These are phyloP conservation scores for Clitopilus passeckerianus DNA, from an alignment of 768 basidiomycete genomes.

Conservation along the genomic window DNA sequence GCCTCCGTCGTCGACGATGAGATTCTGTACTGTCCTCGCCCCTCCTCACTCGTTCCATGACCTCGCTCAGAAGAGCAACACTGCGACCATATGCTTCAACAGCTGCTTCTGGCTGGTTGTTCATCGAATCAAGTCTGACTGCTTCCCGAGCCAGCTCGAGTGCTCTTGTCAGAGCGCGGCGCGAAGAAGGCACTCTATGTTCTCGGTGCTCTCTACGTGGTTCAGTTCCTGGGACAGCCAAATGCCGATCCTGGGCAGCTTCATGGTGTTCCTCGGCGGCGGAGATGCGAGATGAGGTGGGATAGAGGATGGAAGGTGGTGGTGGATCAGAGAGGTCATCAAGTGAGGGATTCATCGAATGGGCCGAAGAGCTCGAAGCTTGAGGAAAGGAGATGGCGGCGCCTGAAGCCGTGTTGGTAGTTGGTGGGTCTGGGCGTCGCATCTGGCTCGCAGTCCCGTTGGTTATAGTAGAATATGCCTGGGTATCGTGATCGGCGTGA, in stretches of 20 bases:
- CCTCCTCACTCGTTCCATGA: slow-evolving; percentile 86
- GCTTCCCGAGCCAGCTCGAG: slow-evolving; percentile 87
- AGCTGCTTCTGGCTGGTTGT: slow-evolving; percentile 84
- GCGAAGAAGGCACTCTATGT: slow-evolving; percentile 65
- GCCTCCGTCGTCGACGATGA: slow-evolving; percentile 54
- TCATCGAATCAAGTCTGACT: slow-evolving; percentile 81
- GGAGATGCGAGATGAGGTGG: slow-evolving; percentile 26
- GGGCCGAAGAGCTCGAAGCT: slow-evolving; percentile 31
- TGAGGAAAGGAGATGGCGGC: slow-evolving; percentile 62
- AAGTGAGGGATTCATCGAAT: slow-evolving; percentile 20
- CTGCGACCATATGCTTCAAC: slow-evolving; percentile 87
- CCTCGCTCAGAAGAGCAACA: slow-evolving; percentile 82
- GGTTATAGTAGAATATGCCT: slow-evolving; percentile 17
- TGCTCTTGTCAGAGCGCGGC: slow-evolving; percentile 80
- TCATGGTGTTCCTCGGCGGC: slow-evolving; percentile 32
- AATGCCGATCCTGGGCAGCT: slow-evolving; percentile 11
- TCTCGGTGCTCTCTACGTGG: slow-evolving; percentile 34
- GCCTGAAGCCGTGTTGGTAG: slow-evolving; percentile 44
- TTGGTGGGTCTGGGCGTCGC: slow-evolving; percentile 30
- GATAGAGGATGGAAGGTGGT: slow-evolving; percentile 45
- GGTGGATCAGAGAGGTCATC: slow-evolving; percentile 57
- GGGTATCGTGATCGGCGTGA: slow-evolving; percentile 16
- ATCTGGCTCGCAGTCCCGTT: slow-evolving; percentile 24
- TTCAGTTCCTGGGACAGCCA: neutral
- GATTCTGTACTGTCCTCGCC: slow-evolving; percentile 77